Percentiles rank a stretch among this genome's conserved stretches.
Conservation (phyloP, 108 stramenopile species). For the Fragilariopsis cylindrus region DNA sequence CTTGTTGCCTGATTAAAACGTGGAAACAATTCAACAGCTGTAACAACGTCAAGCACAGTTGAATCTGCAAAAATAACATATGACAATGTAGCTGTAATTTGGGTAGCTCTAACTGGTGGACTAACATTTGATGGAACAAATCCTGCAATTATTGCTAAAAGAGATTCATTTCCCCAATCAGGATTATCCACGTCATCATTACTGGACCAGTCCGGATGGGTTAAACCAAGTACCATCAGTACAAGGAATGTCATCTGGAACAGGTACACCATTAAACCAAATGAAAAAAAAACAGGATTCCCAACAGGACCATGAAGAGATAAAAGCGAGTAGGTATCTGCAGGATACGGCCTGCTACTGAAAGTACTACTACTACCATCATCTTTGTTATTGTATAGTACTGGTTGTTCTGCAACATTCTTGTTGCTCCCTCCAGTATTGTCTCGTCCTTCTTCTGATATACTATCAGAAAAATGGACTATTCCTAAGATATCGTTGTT, state of each 20-base stretch:
- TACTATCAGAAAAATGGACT: no score
- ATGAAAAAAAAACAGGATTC: not conserved
- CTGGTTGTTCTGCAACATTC: no score
- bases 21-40: not conserved
- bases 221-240: not conserved
- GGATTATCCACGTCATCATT: constrained; percentile 2
- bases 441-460: no score
- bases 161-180: no score
- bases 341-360: not conserved
- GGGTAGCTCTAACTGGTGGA: not conserved
- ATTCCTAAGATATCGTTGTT: no score
- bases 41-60: not conserved
- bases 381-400: no score
- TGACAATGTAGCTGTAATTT: not conserved
- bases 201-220: not conserved
- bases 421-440: no score
- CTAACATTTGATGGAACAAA: not conserved
- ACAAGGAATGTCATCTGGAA: constrained; percentile 5
- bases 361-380: no score
- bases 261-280: constrained; percentile 1
- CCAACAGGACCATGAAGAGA: constrained; percentile 3
- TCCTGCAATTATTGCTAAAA: not conserved
- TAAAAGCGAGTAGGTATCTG: constrained; percentile 6
- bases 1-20: not conserved
- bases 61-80: not conserved